A percentile compares a stretch with the other conserved stretches of the same genome.
Conservation (phyloP, 2,329 filamentous ascomycete genomes). For the Neophaeococcomyces aloes region DNA sequence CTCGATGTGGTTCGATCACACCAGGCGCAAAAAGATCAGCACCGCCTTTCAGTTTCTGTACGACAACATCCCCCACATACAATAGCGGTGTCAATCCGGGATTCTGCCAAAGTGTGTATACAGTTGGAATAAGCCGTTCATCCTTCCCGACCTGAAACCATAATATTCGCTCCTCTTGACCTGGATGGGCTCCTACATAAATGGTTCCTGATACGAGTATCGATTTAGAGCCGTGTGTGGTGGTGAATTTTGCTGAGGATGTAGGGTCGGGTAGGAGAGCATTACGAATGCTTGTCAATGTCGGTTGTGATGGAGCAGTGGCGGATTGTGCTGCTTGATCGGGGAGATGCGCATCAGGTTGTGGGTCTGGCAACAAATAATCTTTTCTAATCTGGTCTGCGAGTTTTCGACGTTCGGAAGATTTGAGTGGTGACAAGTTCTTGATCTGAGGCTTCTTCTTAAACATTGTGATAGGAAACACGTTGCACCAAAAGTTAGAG, state of each 20-base stretch:
- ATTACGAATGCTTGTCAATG: slow-evolving; percentile 43
- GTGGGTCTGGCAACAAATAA: slow-evolving; percentile 38
- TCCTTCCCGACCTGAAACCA: slow-evolving; percentile 54
- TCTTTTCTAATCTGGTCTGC: slow-evolving; percentile 57
- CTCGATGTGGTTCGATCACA: slow-evolving; percentile 44
- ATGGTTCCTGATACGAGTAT: slow-evolving; percentile 53
- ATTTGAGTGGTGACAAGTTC: slow-evolving; percentile 54
- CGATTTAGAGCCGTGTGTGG: slow-evolving; percentile 52
- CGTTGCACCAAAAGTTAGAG: no score
- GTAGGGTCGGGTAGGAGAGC: slow-evolving; percentile 53
- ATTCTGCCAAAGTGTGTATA: slow-evolving; percentile 59
- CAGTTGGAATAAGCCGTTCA: slow-evolving; percentile 36
- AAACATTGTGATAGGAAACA: slow-evolving; percentile 38
- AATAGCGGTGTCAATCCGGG: slow-evolving; percentile 51
- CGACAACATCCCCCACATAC: slow-evolving; percentile 49
- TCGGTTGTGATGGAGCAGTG: slow-evolving; percentile 37
- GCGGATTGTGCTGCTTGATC: slow-evolving; percentile 25
- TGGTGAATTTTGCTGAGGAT: slow-evolving; percentile 54
- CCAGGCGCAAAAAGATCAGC: slow-evolving; percentile 62
- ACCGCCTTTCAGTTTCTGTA: slow-evolving; percentile 54
- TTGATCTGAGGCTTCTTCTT: slow-evolving; percentile 59
- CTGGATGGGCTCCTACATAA: slow-evolving; percentile 51
- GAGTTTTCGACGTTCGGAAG: slow-evolving; percentile 55
- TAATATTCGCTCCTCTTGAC: slow-evolving; percentile 48
- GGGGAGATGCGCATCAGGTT: slow-evolving; percentile 31